Evolutionary conservation across 805 yeast species (phyloP).

Genomic region (Ogataea henricii): DNA sequence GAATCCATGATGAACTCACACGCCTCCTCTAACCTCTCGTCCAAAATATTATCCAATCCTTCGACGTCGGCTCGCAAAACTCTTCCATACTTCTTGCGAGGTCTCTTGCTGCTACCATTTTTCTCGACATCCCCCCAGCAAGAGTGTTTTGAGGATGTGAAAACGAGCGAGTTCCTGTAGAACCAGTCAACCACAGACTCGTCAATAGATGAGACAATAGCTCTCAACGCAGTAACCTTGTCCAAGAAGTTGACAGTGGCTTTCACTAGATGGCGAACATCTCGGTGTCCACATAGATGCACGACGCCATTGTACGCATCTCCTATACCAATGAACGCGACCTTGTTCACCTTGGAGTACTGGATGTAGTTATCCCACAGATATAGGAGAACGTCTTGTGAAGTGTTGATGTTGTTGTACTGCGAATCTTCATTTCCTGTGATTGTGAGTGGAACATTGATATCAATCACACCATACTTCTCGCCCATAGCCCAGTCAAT

Average conservation of each 20-base stretch:
- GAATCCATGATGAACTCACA: conserved; percentile 81
- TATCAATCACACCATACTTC: conserved; percentile 79
- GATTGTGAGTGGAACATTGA: conserved; percentile 69
- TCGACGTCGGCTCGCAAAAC: conserved; percentile 74
- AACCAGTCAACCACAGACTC: conserved; percentile 92
- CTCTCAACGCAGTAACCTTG: conserved; percentile 63
- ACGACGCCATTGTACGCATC: conserved; percentile 86
- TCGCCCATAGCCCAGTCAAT: conserved; percentile 63
- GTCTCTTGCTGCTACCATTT: conserved; percentile 53
- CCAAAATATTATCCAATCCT: conserved; percentile 73
- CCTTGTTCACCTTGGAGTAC: conserved; percentile 67
- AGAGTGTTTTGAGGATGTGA: conserved; percentile 70
- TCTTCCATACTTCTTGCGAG: conserved; percentile 89
- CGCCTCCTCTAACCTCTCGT: conserved; percentile 83
- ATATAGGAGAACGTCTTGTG: conserved; percentile 77
- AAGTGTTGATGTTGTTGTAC: conserved; percentile 62
- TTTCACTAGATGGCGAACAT: conserved; percentile 59
- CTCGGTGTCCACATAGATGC: conserved; percentile 84
- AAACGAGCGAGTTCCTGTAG: conserved; percentile 79
- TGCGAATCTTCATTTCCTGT: conserved; percentile 47
- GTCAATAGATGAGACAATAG: conserved; percentile 84
- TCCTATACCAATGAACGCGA: conserved; percentile 86
- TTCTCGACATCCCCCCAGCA: conserved; percentile 65
- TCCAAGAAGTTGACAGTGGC: conserved; percentile 74
- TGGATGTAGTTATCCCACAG: conserved; percentile 91